Evolutionary conservation across 768 basidiomycete genomes (phyloP).

Genomic region (Russula earlei): DNA sequence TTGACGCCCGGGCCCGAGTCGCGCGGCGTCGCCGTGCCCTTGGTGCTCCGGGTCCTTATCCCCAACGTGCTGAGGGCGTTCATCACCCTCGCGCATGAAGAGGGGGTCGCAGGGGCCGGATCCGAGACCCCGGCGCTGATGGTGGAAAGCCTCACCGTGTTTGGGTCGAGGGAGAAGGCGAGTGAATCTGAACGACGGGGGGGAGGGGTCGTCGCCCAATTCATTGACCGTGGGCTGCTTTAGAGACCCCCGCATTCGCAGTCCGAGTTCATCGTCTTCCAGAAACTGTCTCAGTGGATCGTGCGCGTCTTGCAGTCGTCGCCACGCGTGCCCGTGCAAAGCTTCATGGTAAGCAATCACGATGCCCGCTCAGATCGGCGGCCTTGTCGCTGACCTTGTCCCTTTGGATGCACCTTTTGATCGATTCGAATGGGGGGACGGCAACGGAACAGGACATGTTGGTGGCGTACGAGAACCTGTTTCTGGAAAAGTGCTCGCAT

Average conservation of each 20-base stretch:
- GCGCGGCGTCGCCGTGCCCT: conserved; percentile 24
- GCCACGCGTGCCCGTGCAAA: conserved; percentile 44
- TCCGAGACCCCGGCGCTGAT: conserved; percentile 27
- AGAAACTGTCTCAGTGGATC: conserved; percentile 57
- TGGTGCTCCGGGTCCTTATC: conserved; percentile 49
- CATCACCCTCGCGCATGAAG: conserved; percentile 33
- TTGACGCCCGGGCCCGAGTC: conserved; percentile 26
- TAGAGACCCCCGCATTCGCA: conserved; percentile 66
- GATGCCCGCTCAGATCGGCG: neutral
- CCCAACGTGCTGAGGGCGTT: conserved; percentile 60
- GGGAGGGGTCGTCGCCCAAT: neutral
- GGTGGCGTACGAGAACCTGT: conserved; percentile 48
- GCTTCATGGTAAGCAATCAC: conserved; percentile 37
- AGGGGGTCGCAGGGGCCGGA: conserved; percentile 21
- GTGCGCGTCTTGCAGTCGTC: conserved; percentile 47
- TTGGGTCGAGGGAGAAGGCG: conserved; percentile 68
- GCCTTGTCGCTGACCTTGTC: neutral
- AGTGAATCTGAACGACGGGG: neutral
- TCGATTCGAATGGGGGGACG: conserved; percentile 1
- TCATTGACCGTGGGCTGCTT: too few relatives aligned
- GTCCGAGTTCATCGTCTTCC: conserved; percentile 57
- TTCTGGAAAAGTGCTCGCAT: conserved; percentile 46
- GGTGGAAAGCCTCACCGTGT: conserved; percentile 57
- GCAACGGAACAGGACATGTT: conserved; percentile 37
- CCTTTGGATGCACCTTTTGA: neutral